phyloP scores from a whole-genome alignment of 192 early-diverging fungal species.

The Coemansia sp. region DNA sequence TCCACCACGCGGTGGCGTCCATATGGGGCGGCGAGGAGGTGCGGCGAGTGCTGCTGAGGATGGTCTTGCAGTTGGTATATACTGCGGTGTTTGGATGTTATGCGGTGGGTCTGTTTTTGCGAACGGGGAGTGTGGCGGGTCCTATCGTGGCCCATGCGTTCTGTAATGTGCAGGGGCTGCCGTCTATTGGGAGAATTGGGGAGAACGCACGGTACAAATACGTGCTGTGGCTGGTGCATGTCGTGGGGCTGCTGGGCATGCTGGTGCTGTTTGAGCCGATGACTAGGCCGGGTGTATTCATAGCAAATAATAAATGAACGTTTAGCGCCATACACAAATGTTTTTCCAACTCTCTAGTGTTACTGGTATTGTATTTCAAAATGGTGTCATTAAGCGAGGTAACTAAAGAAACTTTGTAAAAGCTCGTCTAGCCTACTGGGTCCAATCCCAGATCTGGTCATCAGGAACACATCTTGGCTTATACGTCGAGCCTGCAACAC shows the following conservation, averaged over 20 bases:
- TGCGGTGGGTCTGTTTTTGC: conserved; percentile 23
- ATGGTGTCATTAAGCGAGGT: too few relatives aligned
- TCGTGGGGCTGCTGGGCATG: conserved; percentile 16
- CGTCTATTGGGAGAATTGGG: conserved; percentile 1
- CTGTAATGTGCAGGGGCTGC: conserved; percentile 40
- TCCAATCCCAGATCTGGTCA: too few relatives aligned
- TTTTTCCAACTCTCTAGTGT: too few relatives aligned
- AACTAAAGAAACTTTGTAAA: too few relatives aligned
- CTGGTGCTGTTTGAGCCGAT: conserved; percentile 41
- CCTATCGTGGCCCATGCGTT: conserved; percentile 29
- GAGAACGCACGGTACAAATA: conserved; percentile 7
- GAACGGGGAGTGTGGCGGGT: conserved; percentile 23
- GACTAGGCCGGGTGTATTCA: conserved; percentile 33
- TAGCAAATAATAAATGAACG: too few relatives aligned
- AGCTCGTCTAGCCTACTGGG: too few relatives aligned
- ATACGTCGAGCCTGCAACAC: too few relatives aligned
- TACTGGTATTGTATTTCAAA: too few relatives aligned
- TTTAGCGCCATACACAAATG: too few relatives aligned
- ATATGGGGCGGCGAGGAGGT: neutral
- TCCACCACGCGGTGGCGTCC: conserved; percentile 28
- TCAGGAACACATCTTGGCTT: too few relatives aligned
- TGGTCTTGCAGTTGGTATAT: conserved; percentile 30
- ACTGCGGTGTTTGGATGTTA: conserved; percentile 47
- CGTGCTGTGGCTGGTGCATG: conserved; percentile 29
- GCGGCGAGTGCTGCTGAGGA: neutral